Evolutionary conservation across 345 rosid genomes (phyloP), one percentile per base, ranked within the genome.

Genomic region (Bretschneidera sinensis): DNA sequence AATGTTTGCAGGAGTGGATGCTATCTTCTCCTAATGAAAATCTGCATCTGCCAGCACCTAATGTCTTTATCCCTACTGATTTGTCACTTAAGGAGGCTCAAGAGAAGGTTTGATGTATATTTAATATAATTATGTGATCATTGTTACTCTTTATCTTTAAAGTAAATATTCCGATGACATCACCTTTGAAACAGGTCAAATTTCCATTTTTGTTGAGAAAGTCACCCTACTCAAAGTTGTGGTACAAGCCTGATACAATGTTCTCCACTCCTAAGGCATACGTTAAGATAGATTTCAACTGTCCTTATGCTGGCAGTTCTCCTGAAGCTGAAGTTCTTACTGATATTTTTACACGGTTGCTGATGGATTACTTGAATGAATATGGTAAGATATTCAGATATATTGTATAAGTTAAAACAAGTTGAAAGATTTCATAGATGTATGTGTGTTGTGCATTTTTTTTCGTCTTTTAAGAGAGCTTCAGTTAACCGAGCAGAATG

Each of bases 341-440:
- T 14, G 71, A 79, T 69, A 68, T 92, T 34, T 92, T 89, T 74
- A 72, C 95, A 9, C 80, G 81, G 48, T 65, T 92, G 70, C 53
- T 92, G 76, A 84, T 80, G 83, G 98, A 92, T 77, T 85, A 89
- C 74, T 73, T 92, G 85, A 92, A 92, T 80, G 98, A 92, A 79
- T 89, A 84, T 43, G 98, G 98, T 89, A 78, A 78, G 81, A 58
- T 64, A 28, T 64, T 17, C 48, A 39, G 6, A 4, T 9, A 39
- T 28, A 11, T 22, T 8, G 18, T 10, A 33, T 45, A 25, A 17
- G 24, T 21, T 21, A 1, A 58, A n/a, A 15, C 9, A 15, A 21
- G 9, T 4, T 21, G 55, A 24, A 52, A 43, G 50, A 24, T 59
- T 24, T 13, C 24, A 6, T 9, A 4, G 11, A 39, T 39, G 45